These are phyloP conservation scores for Ceratocystis variospora DNA, from an alignment of 2,329 filamentous ascomycete genomes.

Conservation along the genomic window DNA sequence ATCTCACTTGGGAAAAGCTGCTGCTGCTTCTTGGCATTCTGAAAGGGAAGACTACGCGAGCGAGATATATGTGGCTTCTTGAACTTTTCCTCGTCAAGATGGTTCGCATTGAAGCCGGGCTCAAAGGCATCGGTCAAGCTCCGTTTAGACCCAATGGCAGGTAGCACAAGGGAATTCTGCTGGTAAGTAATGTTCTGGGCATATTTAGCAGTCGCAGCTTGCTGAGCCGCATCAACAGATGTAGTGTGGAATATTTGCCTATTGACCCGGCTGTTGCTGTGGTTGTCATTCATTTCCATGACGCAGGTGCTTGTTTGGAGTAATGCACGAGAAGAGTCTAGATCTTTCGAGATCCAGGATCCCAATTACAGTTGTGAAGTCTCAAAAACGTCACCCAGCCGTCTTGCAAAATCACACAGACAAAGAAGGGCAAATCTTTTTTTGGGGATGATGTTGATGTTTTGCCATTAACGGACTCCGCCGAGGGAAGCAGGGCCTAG, in stretches of 20 bases:
- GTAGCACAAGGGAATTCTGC: not conserved
- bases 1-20: constrained; percentile 35
- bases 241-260: constrained; percentile 16
- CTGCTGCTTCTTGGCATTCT: constrained; percentile 17
- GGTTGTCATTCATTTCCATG: not conserved
- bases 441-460: not conserved
- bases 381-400: not conserved
- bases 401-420: not conserved
- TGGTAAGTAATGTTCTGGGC: not conserved
- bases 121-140: constrained; percentile 14
- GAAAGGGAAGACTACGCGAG: constrained; percentile 1
- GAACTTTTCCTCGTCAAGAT: not conserved
- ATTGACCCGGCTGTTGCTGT: not conserved
- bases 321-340: too few relatives aligned
- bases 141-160: constrained; percentile 13
- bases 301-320: too few relatives aligned
- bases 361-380: not conserved
- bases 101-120: not conserved
- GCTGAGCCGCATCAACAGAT: constrained; percentile 14
- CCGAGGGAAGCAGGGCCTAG: constrained; percentile 1
- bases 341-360: not conserved
- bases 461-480: not conserved
- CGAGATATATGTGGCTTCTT: not conserved
- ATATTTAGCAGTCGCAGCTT: not conserved
- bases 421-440: not conserved